Evolutionary conservation across 106 monocot species (phyloP).

Genomic region (Allium cepa): DNA sequence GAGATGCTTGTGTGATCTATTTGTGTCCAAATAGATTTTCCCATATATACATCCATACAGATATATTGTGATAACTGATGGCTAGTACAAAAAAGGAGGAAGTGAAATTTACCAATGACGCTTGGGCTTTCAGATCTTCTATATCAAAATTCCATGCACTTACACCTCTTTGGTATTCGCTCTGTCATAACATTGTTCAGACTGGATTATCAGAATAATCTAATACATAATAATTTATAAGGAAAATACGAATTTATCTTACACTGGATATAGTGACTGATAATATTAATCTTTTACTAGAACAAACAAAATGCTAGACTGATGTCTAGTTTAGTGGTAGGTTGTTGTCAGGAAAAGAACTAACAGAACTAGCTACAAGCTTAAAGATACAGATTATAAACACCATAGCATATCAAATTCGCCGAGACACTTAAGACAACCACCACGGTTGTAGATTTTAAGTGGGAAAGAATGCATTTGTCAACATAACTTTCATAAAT

Average conservation of each 20-base stretch:
- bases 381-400: not conserved
- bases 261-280: too few relatives aligned
- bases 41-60: too few relatives aligned
- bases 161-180: conserved; percentile 91
- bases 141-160: conserved; percentile 99
- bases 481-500: not conserved
- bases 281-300: too few relatives aligned
- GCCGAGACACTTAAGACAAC: not conserved
- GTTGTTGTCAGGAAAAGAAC: too few relatives aligned
- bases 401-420: not conserved
- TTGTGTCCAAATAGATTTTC: too few relatives aligned
- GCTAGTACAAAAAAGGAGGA: not conserved
- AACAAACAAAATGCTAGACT: too few relatives aligned
- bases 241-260: not conserved
- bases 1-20: not conserved
- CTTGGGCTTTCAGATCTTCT: conserved; percentile 89
- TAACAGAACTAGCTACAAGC: too few relatives aligned
- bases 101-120: conserved; percentile 57
- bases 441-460: not conserved
- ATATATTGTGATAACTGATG: too few relatives aligned
- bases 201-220: not conserved
- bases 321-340: too few relatives aligned
- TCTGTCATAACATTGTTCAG: conserved; percentile 28
- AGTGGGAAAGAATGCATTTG: not conserved
- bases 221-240: not conserved